These are phyloP conservation scores for Eucalyptus virginea DNA, from an alignment of 345 rosid genomes.

Conservation along the genomic window DNA sequence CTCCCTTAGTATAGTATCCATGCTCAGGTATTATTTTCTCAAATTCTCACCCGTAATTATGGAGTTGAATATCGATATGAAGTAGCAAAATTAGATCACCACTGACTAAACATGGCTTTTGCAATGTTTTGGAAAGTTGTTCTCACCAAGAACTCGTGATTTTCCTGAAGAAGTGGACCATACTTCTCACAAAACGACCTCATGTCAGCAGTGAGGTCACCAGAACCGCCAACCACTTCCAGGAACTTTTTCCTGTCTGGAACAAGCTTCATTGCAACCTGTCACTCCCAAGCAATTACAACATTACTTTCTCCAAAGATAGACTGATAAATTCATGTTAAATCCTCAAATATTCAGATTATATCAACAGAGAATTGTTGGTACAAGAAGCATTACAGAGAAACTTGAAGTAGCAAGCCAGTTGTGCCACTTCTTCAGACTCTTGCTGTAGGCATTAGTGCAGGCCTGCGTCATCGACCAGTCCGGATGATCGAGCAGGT, in stretches of 20 bases:
- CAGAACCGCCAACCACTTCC: conserved; percentile 67
- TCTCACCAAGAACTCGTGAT: conserved; percentile 82
- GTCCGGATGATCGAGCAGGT: conserved; percentile 60
- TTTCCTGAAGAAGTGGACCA: conserved; percentile 59
- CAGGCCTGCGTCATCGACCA: conserved; percentile 84
- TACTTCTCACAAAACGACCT: conserved; percentile 61
- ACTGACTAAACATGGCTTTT: background rate
- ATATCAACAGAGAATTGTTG: background rate
- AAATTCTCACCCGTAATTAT: background rate
- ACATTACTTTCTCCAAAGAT: background rate
- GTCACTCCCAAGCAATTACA: background rate
- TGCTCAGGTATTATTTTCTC: background rate
- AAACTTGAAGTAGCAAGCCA: conserved; percentile 88
- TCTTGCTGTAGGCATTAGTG: conserved; percentile 63
- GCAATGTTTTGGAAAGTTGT: background rate
- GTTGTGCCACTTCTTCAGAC: conserved; percentile 80
- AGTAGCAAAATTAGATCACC: background rate
- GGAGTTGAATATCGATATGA: background rate
- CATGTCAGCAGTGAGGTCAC: conserved; percentile 60
- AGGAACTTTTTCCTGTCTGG: conserved; percentile 88
- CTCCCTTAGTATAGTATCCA: background rate
- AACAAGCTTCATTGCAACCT: conserved; percentile 87
- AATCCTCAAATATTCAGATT: background rate
- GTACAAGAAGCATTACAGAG: conserved; percentile 21
- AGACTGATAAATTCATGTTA: background rate